phyloP scores from a whole-genome alignment of 2,329 filamentous ascomycete species.

The Fusarium torreyae region DNA sequence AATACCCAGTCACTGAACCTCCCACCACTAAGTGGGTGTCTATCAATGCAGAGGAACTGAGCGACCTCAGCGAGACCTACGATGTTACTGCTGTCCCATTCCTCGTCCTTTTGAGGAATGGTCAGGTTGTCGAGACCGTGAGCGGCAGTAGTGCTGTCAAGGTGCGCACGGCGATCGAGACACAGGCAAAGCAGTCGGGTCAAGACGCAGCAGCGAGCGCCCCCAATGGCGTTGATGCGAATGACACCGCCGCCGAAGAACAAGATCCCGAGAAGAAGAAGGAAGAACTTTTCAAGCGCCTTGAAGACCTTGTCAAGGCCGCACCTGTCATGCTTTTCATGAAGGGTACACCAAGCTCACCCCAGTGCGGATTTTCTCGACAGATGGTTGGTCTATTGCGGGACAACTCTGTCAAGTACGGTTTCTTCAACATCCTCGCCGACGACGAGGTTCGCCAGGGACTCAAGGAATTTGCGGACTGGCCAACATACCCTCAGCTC shows the following conservation, averaged over 20 bases:
- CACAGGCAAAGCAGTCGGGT: conserved; percentile 71
- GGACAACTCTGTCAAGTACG: conserved; percentile 93
- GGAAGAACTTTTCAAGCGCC: conserved; percentile 86
- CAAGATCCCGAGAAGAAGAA: conserved; percentile 74
- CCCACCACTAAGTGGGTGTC: conserved; percentile 85
- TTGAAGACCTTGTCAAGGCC: conserved; percentile 90
- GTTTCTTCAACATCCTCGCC: conserved; percentile 98
- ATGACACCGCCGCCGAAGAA: conserved; percentile 61
- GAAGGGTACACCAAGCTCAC: conserved; percentile 92
- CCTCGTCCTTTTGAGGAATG: conserved; percentile 84
- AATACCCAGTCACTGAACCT: conserved; percentile 80
- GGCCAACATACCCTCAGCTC: conserved; percentile 97
- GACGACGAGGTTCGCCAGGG: conserved; percentile 98
- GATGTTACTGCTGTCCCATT: conserved; percentile 96
- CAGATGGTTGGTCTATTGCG: conserved; percentile 89
- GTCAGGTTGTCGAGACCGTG: conserved; percentile 84
- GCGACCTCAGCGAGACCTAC: conserved; percentile 92
- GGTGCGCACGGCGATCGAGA: conserved; percentile 88
- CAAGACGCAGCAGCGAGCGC: conserved; percentile 55
- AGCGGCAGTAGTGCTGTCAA: conserved; percentile 91
- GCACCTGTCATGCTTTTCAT: conserved; percentile 99
- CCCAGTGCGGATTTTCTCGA: conserved; percentile 93
- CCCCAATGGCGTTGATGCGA: conserved; percentile 56
- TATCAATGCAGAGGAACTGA: conserved; percentile 94
- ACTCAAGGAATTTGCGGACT: conserved; percentile 97